These are phyloP conservation scores for Monoraphidium neglectum DNA, from an alignment of 139 green algal species.

Conservation along the genomic window DNA sequence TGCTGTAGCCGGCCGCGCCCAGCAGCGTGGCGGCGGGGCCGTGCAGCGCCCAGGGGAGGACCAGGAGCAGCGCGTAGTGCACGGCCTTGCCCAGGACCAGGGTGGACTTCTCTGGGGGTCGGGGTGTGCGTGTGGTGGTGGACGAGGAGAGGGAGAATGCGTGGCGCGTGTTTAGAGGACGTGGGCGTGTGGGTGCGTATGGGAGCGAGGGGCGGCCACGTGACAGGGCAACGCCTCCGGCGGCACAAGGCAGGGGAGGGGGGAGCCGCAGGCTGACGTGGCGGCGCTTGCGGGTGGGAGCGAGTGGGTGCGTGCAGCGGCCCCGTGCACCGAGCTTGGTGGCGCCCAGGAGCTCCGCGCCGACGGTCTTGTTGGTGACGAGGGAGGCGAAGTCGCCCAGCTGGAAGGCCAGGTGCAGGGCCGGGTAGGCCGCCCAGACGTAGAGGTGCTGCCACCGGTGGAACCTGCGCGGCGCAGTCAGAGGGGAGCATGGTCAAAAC, in stretches of 20 bases:
- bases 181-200: too few species aligned
- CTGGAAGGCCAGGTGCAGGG: slow-evolving; percentile 85
- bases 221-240: too few species aligned
- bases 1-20: slow-evolving; percentile 47
- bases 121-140: neutral
- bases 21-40: slow-evolving; percentile 44
- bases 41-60: slow-evolving; percentile 55
- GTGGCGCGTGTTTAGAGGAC: too few species aligned
- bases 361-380: slow-evolving; percentile 52
- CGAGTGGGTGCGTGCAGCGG: too few species aligned
- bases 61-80: slow-evolving; percentile 75
- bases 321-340: slow-evolving; percentile 24
- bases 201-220: too few species aligned
- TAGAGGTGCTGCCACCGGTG: slow-evolving; percentile 88
- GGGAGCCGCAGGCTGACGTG: too few species aligned
- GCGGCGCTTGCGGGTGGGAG: too few species aligned
- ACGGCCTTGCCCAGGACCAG: slow-evolving; percentile 72
- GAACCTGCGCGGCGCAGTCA: slow-evolving; percentile 45
- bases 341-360: slow-evolving; percentile 71
- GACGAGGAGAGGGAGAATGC: neutral
- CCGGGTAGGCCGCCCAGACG: slow-evolving; percentile 68
- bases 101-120: slow-evolving; percentile 51
- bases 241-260: too few species aligned
- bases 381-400: slow-evolving; percentile 55
- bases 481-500: neutral